Evolutionary conservation across 75 land plant genomes (phyloP).

Genomic region (Gnetum montanum): DNA sequence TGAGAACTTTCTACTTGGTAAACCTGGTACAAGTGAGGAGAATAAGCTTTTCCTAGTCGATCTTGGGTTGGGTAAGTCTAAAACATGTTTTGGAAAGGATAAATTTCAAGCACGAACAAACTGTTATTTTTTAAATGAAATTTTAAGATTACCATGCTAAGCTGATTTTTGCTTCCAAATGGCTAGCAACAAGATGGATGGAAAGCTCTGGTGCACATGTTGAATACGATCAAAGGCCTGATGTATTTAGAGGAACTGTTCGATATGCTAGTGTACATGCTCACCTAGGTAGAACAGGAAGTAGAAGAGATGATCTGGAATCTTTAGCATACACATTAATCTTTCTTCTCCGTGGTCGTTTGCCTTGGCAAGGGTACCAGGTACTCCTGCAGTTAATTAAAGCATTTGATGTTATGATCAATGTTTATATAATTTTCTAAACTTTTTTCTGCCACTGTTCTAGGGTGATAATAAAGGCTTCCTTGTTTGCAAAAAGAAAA

Average conservation of each 20-base stretch:
- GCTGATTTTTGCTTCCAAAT: background rate
- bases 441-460: background rate
- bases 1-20: constrained; percentile 91
- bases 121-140: background rate
- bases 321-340: constrained; percentile 92
- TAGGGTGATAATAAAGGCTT: constrained; percentile 97
- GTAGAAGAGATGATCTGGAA: constrained; percentile 93
- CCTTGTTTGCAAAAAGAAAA: constrained; percentile 93
- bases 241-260: constrained; percentile 95
- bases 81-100: background rate
- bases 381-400: constrained; percentile 13
- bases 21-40: constrained; percentile 80
- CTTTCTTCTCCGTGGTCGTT: constrained; percentile 81
- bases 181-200: constrained; percentile 91
- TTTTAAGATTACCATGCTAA: background rate
- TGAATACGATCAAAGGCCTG: constrained; percentile 96
- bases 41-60: constrained; percentile 92
- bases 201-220: constrained; percentile 72
- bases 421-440: background rate
- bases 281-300: constrained; percentile 91
- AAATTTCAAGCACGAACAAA: no score
- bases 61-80: constrained; percentile 69
- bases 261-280: constrained; percentile 99
- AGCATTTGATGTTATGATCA: background rate
- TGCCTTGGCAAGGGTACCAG: constrained; percentile 99